Evolutionary conservation across 306 rosid species (phyloP), one percentile per base, ranked within the genome.

Genomic region (Cercis canadensis): DNA sequence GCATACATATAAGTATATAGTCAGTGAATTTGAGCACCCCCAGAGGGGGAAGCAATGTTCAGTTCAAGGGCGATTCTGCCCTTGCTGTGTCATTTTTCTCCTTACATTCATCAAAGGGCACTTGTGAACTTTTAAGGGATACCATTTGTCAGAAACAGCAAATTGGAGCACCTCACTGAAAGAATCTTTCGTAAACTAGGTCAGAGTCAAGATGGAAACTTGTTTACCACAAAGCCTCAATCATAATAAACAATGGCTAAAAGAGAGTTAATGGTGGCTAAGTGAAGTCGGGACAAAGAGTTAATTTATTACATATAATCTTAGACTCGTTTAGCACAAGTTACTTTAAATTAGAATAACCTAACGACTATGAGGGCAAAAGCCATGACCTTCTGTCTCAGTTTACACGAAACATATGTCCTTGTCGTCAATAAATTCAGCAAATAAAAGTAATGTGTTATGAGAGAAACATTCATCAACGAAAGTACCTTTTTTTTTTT

Each of bases 101-200:
- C 17, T 40, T 11, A 0, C 11, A 2, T 41, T 70, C 37, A 54
- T 16, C 4, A n/a, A 37, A 29, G 67, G 67, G 40, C 7, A 49
- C 11, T 44, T n/a, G 21, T 56, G 55, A 29, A 47, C 15, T 49
- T 54, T 4, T 10, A 17, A 36, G 33, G 11, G 37, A 68, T 68
- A n/a, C n/a, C n/a, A n/a, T n/a, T n/a, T n/a, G n/a, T n/a, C n/a
- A n/a, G n/a, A n/a, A n/a, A n/a, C n/a, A n/a, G n/a, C n/a, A n/a
- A n/a, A n/a, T n/a, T n/a, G n/a, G n/a, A n/a, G n/a, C n/a, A n/a
- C 19, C 18, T 34, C 32, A 55, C 15, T 13, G 19, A 43, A 79
- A 75, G 84, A 80, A 84, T 83, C 78, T 69, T 85, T 11, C 44
- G 53, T 34, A 54, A 63, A 57, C 11, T 53, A 33, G 74, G 66